Evolutionary conservation across 2,329 filamentous ascomycete genomes (phyloP), one percentile per base, ranked within the genome.

Genomic region (Aquanectria penicillioides): DNA sequence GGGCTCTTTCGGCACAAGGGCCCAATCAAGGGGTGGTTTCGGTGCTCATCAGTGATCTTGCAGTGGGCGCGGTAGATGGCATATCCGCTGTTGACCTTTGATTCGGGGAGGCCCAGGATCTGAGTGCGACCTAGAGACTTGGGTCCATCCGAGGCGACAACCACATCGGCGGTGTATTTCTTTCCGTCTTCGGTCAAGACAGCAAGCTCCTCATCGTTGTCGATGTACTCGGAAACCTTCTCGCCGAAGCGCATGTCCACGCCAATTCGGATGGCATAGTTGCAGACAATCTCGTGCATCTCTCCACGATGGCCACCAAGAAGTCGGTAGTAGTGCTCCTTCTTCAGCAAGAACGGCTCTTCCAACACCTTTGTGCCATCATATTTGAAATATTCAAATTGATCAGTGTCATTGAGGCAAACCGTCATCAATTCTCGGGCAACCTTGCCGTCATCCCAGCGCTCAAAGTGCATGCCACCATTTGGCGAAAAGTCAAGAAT

Each of bases 281-380:
- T 33, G 37, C 33, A 56, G 7, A 56, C 52, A 33, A 56, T 56
- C 17, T 56, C 52, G 12, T 56, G 52, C 52, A 56, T 47, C 34
- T 40, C 52, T 9, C 52, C 52, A 10, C 52, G 33, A 20, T 56
- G 52, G 17, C 52, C 52, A 8, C 23, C 52, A 17, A 38, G 17
- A 17, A 41, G 17, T 26, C 34, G 6, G 18, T 56, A 36, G 20
- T 26, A 29, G n/a, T 37, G 33, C n/a, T 49, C 46, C 13, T 25
- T 9, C 22, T 37, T 37, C 20, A 37, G n/a, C 12, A 37, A 20
- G 10, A 36, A 46, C 10, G 43, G 43, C 10, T 46, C 43, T 18
- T 31, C 26, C 11, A 31, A 20, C 17, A 29, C 40, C 31, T 28
- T 46, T 17, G 15, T 20, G 43, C 37, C 37, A 28, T 49, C 28